Evolutionary conservation across 495 filamentous ascomycete species (phyloP).

Genomic region (Trichoderma virens): DNA sequence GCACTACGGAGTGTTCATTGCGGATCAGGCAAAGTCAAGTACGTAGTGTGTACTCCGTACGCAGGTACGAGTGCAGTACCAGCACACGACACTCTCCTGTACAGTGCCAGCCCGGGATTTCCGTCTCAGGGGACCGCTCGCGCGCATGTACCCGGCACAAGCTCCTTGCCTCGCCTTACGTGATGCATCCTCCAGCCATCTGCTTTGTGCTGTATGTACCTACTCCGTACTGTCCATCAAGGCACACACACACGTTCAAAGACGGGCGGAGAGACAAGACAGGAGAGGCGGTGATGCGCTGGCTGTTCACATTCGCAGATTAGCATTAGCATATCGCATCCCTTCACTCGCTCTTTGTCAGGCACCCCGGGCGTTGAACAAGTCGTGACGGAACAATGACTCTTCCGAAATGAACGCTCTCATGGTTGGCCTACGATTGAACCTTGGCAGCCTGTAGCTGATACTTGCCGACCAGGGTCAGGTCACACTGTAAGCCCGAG

Average conservation of each 20-base stretch:
- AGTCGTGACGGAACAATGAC: not conserved
- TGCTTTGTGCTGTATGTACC: too few relatives aligned
- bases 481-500: too few relatives aligned
- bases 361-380: not conserved
- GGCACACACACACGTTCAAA: too few relatives aligned
- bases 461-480: not conserved
- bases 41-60: too few relatives aligned
- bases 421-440: not conserved
- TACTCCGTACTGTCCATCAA: too few relatives aligned
- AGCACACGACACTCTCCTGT: not conserved
- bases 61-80: not conserved
- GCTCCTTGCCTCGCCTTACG: too few relatives aligned
- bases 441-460: not conserved
- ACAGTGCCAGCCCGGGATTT: not conserved
- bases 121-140: not conserved
- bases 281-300: slow-evolving; percentile 4
- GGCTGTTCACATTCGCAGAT: too few relatives aligned
- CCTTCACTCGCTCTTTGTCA: not conserved
- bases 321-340: too few relatives aligned
- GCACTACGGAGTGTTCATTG: too few relatives aligned
- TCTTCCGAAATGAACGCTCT: not conserved
- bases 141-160: not conserved
- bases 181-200: too few relatives aligned
- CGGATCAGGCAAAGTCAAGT: too few relatives aligned
- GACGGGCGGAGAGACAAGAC: not conserved